Conservation (phyloP, 1,139 yeast genomes). For the Suhomyces bolitotheri region DNA sequence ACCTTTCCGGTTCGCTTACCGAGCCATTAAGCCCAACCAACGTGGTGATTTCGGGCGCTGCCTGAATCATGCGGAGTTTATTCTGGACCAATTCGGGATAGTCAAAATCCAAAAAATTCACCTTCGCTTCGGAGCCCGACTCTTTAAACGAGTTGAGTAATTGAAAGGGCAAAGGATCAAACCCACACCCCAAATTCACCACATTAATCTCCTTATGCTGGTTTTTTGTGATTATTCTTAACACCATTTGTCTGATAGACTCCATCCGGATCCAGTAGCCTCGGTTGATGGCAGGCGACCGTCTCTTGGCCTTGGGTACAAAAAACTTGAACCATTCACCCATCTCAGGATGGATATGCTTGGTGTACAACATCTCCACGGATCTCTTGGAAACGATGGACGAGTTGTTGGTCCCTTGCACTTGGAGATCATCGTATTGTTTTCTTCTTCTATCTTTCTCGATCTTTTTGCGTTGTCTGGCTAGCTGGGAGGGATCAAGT, state of each 20-base stretch:
- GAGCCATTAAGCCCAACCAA: conserved; percentile 42
- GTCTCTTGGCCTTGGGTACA: conserved; percentile 65
- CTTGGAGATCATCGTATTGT: conserved; percentile 58
- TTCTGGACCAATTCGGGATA: conserved; percentile 65
- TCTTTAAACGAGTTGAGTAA: conserved; percentile 21
- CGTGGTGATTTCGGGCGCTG: conserved; percentile 46
- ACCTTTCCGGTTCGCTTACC: background rate
- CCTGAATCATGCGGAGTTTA: conserved; percentile 53
- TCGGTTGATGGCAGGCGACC: conserved; percentile 80
- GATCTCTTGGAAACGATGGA: conserved; percentile 83
- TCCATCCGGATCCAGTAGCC: conserved; percentile 86
- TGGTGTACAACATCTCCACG: conserved; percentile 64
- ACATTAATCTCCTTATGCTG: conserved; percentile 36
- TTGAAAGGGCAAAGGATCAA: conserved; percentile 76
- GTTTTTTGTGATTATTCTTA: conserved; percentile 38
- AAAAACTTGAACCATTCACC: conserved; percentile 55
- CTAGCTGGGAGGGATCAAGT: conserved; percentile 20
- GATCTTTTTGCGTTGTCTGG: conserved; percentile 39
- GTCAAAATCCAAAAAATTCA: conserved; percentile 69
- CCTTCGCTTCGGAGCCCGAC: conserved; percentile 15
- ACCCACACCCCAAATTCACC: conserved; percentile 81
- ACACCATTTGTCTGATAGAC: conserved; percentile 57
- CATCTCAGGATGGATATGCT: conserved; percentile 38
- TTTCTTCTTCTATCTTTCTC: conserved; percentile 51
- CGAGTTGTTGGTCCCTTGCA: conserved; percentile 82